phyloP scores from a whole-genome alignment of 306 rosid species.

The Prunus mira region DNA sequence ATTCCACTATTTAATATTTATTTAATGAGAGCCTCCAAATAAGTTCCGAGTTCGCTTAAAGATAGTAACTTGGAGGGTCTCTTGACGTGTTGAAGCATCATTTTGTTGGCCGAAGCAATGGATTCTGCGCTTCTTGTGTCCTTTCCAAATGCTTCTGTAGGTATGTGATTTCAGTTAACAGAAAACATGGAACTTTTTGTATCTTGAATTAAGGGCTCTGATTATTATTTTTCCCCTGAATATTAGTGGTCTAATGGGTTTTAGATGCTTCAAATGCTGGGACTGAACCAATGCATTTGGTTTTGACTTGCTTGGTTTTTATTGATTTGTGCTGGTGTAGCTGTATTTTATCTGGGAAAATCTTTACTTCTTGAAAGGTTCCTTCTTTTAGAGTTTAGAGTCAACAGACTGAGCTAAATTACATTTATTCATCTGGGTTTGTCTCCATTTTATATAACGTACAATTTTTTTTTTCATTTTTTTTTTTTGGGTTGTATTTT shows the following conservation, averaged over 20 bases:
- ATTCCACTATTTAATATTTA: not conserved
- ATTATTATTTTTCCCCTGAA: not conserved
- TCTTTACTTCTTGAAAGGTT: not conserved
- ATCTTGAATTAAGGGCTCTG: not conserved
- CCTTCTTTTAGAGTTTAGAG: not conserved
- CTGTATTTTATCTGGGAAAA: not conserved
- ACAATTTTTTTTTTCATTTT: not conserved
- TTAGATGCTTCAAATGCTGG: slow-evolving; percentile 5
- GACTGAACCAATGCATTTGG: not conserved
- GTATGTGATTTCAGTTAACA: slow-evolving; percentile 23
- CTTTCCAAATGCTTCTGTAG: slow-evolving; percentile 27
- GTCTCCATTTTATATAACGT: not conserved
- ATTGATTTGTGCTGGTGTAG: not conserved
- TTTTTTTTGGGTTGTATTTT: not conserved
- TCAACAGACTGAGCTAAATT: not conserved
- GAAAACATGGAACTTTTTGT: not conserved
- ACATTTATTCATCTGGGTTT: not conserved
- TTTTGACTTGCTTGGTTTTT: not conserved
- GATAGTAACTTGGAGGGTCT: no score
- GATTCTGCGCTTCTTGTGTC: slow-evolving; percentile 39
- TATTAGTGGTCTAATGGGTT: not conserved
- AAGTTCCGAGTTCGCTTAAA: no score
- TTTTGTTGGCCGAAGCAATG: slow-evolving; percentile 24
- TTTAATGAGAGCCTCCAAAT: no score
- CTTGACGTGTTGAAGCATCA: not conserved